Percentiles rank a stretch among this genome's conserved stretches.
Conservation (phyloP, 257 asterid species). For the Ilex asprella region DNA sequence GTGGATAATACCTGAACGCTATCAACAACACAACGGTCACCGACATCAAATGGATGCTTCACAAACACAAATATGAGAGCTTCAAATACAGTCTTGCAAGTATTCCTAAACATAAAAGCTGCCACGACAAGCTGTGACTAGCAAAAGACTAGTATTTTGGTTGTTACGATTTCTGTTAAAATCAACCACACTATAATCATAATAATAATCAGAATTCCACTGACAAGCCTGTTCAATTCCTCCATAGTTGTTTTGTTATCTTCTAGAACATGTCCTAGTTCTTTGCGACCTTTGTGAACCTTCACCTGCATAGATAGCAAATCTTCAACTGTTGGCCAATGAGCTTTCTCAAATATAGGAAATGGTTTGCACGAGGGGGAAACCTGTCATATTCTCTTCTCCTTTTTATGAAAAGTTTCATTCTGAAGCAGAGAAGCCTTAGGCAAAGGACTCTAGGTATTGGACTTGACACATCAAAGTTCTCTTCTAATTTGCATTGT, state of each 20-base stretch:
- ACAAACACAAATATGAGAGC: conserved; percentile 72
- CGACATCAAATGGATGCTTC: conserved; percentile 92
- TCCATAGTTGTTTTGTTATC: conserved; percentile 79
- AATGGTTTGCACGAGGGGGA: too few species aligned
- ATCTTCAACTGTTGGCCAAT: not conserved
- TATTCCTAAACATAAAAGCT: conserved; percentile 79
- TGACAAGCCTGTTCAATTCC: conserved; percentile 59
- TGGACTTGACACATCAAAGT: too few species aligned
- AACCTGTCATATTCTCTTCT: too few species aligned
- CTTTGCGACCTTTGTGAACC: conserved; percentile 86
- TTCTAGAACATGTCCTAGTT: conserved; percentile 72
- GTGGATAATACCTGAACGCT: conserved; percentile 60
- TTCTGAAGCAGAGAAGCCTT: too few species aligned
- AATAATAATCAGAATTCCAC: conserved; percentile 38
- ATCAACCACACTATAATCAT: conserved; percentile 70
- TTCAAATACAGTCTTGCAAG: conserved; percentile 85
- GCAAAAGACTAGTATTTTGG: conserved; percentile 61
- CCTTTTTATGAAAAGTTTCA: too few species aligned
- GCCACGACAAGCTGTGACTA: conserved; percentile 79
- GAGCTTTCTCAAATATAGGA: not conserved
- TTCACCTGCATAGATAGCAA: conserved; percentile 47
- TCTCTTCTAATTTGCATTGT: too few species aligned
- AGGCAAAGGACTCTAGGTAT: too few species aligned
- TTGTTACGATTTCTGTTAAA: conserved; percentile 65
- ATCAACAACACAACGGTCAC: conserved; percentile 77